Evolutionary conservation across 2,329 filamentous ascomycete species (phyloP).

Genomic region (Dactylellina drechsleri): DNA sequence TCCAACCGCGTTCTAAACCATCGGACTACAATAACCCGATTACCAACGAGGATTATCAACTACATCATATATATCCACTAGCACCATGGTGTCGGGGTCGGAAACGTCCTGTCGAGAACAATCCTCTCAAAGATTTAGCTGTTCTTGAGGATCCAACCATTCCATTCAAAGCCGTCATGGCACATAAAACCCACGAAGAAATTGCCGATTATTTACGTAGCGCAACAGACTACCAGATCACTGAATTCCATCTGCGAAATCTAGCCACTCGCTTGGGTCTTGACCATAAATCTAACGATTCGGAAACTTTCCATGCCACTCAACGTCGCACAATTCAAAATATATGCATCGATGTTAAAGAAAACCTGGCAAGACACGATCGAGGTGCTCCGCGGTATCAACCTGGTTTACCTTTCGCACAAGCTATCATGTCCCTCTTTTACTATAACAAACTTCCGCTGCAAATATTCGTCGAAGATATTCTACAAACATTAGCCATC

Average conservation of each 20-base stretch:
- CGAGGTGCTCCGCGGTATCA: not conserved
- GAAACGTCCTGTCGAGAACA: not conserved
- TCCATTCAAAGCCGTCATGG: constrained; percentile 15
- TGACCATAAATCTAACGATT: constrained; percentile 19
- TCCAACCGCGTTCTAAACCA: constrained; percentile 6
- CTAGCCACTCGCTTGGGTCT: constrained; percentile 9
- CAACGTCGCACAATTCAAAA: constrained; percentile 15
- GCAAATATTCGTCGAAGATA: constrained; percentile 10
- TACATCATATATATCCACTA: constrained; percentile 4
- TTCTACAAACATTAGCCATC: constrained; percentile 16
- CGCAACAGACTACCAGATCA: constrained; percentile 3
- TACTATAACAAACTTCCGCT: constrained; percentile 37
- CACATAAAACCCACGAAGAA: constrained; percentile 3
- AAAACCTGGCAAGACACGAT: not conserved
- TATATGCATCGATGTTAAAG: constrained; percentile 8
- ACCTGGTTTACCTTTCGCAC: constrained; percentile 28
- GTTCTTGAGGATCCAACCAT: not conserved
- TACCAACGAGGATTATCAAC: not conserved
- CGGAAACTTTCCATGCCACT: not conserved
- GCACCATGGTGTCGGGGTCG: constrained; percentile 1
- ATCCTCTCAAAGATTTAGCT: not conserved
- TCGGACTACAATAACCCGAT: not conserved
- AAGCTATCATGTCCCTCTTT: constrained; percentile 34
- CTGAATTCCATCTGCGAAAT: constrained; percentile 28
- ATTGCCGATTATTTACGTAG: constrained; percentile 11